These are phyloP conservation scores for Rhynchosporium secalis DNA, from an alignment of 2,329 filamentous ascomycete genomes.

Conservation along the genomic window DNA sequence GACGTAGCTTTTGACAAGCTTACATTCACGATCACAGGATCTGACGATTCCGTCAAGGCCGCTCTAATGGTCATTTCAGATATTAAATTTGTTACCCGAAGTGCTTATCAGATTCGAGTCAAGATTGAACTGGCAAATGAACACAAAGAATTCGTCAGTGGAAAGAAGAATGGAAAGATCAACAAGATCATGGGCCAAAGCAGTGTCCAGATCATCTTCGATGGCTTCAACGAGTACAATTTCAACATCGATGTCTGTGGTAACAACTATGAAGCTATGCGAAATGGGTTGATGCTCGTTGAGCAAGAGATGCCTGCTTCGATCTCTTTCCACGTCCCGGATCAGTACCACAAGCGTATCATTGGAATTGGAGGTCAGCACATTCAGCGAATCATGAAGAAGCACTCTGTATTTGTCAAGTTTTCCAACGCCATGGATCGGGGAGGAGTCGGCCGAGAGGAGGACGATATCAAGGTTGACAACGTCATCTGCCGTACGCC, in stretches of 20 bases:
- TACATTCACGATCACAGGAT: conserved; percentile 91
- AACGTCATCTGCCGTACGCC: conserved; percentile 98
- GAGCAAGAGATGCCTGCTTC: conserved; percentile 99
- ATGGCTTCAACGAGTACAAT: conserved; percentile 99
- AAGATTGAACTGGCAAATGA: conserved; percentile 99
- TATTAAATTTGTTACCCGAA: conserved; percentile 82
- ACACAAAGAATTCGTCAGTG: conserved; percentile 98
- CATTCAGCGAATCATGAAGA: conserved; percentile 99
- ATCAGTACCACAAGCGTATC: conserved; percentile 99
- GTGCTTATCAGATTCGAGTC: conserved; percentile 90
- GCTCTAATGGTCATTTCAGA: conserved; percentile 94
- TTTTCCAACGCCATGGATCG: conserved; percentile 99
- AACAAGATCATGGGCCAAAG: conserved; percentile 99
- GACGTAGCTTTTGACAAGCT: conserved; percentile 94
- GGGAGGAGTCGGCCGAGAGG: conserved; percentile 85
- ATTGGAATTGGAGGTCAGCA: conserved; percentile 98
- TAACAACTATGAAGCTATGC: conserved; percentile 88
- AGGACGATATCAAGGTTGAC: conserved; percentile 97
- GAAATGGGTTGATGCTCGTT: conserved; percentile 86
- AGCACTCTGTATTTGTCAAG: conserved; percentile 99
- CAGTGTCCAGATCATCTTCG: conserved; percentile 98
- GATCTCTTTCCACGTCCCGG: conserved; percentile 97
- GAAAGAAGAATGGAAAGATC: conserved; percentile 99
- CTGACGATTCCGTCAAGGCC: conserved; percentile 92
- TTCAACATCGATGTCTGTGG: conserved; percentile 99